Evolutionary conservation across 768 basidiomycete genomes (phyloP).

Genomic region (Suillus bovinus): DNA sequence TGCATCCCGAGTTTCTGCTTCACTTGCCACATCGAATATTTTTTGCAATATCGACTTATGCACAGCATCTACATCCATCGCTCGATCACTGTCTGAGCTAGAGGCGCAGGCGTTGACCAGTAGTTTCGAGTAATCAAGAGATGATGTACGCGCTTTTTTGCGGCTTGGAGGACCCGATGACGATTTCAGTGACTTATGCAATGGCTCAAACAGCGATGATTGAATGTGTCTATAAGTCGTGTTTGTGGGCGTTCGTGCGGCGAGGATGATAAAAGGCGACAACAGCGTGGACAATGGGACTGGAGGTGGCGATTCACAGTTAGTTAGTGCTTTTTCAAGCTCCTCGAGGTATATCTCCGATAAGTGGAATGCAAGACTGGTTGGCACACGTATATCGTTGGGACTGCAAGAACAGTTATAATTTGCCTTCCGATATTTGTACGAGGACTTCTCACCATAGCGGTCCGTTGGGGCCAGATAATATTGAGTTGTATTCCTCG

Average conservation of each 20-base stretch:
- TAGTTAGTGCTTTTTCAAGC: slow-evolving; percentile 64
- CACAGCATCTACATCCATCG: slow-evolving; percentile 37
- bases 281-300: slow-evolving; percentile 58
- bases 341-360: slow-evolving; percentile 91
- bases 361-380: slow-evolving; percentile 81
- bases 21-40: slow-evolving; percentile 75
- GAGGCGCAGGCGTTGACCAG: slow-evolving; percentile 55
- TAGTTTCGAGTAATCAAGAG: slow-evolving; percentile 43
- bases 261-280: slow-evolving; percentile 69
- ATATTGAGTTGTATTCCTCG: slow-evolving; percentile 65
- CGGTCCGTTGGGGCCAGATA: slow-evolving; percentile 72
- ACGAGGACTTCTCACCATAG: slow-evolving; percentile 58
- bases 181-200: slow-evolving; percentile 56
- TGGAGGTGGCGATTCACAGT: slow-evolving; percentile 31
- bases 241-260: slow-evolving; percentile 63
- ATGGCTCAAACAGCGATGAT: slow-evolving; percentile 64
- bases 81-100: slow-evolving; percentile 40
- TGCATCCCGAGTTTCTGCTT: slow-evolving; percentile 69
- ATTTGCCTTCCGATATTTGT: background rate
- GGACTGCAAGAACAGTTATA: slow-evolving; percentile 44
- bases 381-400: slow-evolving; percentile 70
- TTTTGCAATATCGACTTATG: slow-evolving; percentile 56
- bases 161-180: slow-evolving; percentile 35
- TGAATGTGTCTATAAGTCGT: slow-evolving; percentile 76
- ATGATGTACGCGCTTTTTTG: slow-evolving; percentile 49